These are phyloP conservation scores for Mycena epipterygia DNA, from an alignment of 768 basidiomycete species.

Conservation along the genomic window DNA sequence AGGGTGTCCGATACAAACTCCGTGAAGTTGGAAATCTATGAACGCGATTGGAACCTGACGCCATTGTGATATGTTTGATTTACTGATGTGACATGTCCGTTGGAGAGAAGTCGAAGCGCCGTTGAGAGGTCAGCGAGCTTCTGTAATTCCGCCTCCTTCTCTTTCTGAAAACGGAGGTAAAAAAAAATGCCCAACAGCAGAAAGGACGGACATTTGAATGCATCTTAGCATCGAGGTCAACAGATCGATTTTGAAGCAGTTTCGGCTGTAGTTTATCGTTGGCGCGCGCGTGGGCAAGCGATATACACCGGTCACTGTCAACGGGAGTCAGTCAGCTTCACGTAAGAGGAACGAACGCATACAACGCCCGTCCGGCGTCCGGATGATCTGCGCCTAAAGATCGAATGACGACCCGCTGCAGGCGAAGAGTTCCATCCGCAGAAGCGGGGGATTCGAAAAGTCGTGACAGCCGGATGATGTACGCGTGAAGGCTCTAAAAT, in stretches of 20 bases:
- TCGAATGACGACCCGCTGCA: not conserved
- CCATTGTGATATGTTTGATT: not conserved
- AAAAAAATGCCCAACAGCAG: not conserved
- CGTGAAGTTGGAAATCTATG: constrained; percentile 1
- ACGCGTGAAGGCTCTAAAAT: constrained; percentile 7
- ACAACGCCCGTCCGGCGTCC: not conserved
- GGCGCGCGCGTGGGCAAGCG: not conserved
- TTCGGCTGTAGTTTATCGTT: not conserved
- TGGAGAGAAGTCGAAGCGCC: not conserved
- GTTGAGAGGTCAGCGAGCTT: not conserved
- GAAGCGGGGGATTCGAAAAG: not conserved
- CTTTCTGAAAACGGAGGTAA: not conserved
- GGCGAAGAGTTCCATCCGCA: not conserved
- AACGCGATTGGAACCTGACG: not conserved
- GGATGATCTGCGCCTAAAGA: not conserved
- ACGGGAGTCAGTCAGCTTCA: not conserved
- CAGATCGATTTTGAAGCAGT: not conserved
- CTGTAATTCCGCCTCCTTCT: constrained; percentile 3
- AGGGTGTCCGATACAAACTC: not conserved
- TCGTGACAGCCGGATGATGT: not conserved
- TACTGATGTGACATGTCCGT: not conserved
- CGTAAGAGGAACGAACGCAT: not conserved
- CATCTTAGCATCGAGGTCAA: not conserved
- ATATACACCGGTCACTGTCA: constrained; percentile 2
- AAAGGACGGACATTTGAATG: not conserved